Conservation (phyloP, 306 rosid species). For the Vigna angularis region DNA sequence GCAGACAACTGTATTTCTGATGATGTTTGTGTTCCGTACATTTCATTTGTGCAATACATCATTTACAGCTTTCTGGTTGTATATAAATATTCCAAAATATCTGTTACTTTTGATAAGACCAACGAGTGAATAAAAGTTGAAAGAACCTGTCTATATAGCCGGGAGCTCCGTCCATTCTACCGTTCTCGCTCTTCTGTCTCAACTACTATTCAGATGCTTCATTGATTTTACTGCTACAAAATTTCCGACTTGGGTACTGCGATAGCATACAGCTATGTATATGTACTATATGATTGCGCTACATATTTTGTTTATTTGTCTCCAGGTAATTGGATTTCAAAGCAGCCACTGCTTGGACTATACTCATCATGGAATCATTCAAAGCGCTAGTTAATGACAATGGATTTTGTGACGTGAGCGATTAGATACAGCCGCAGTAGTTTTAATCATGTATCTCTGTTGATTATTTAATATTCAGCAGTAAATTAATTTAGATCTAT, state of each 20-base stretch:
- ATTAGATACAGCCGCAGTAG: neutral
- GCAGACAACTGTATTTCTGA: conserved; percentile 77
- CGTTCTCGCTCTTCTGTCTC: conserved; percentile 20
- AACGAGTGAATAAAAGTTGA: conserved; percentile 44
- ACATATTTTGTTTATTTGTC: neutral
- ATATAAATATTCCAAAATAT: conserved; percentile 51
- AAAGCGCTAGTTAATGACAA: neutral
- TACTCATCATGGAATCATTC: conserved; percentile 8
- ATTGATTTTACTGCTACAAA: conserved; percentile 22
- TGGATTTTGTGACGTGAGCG: neutral
- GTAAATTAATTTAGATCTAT: neutral
- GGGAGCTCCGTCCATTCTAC: conserved; percentile 12
- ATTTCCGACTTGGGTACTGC: neutral
- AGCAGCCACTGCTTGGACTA: conserved; percentile 15
- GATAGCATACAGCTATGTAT: neutral
- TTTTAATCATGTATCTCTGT: neutral
- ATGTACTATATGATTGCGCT: neutral
- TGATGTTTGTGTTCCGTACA: conserved; percentile 10
- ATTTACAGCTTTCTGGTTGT: conserved; percentile 53
- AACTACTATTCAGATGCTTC: conserved; percentile 8
- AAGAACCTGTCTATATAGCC: conserved; percentile 46
- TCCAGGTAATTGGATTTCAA: neutral
- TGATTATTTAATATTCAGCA: neutral
- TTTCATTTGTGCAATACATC: conserved; percentile 48
- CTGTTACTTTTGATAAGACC: conserved; percentile 44